Evolutionary conservation across 1,284 basidiomycete species (phyloP), one percentile per base, ranked within the genome.

Genomic region (Gymnopus androsaceus): DNA sequence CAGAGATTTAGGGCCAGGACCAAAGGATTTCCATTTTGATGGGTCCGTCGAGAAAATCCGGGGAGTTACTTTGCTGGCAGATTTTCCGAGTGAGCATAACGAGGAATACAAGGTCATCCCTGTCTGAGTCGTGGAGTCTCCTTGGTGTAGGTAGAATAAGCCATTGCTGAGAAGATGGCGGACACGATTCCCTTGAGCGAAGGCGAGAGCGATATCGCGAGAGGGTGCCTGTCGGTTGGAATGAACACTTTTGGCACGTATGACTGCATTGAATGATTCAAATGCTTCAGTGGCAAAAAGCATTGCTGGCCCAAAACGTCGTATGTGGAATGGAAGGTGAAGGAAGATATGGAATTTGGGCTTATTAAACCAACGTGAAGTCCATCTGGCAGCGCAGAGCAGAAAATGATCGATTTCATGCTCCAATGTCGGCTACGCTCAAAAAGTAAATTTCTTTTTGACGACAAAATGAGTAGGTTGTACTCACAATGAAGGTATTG

Each of bases 191-290:
- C 58, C 58, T 33, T 68, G 66, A 2, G 69, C 71, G 57, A 78
- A 71, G 1, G 64, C 64, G 2, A 49, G 21, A 0, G 72, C 75
- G 51, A 79, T 78, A 55, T 80, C 77, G 0, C 64, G 61, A 0
- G 72, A 75, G 0, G 75, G 77, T 1, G 78, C 74, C 12, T 75
- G 75, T 1, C 71, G 65, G 59, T 80, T 81, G 1, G 67, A 71
- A 36, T 76, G 70, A 2, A 80, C 62, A 59, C 77, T 78, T 15
- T 65, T 65, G 0, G 64, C 54, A 0, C 73, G 68, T 7, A 80
- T 77, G 6, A 81, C 66, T 1, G 71, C 69, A 64, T 81, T 81
- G 67, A 69, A 79, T 0, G 72, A 78, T 59, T 81, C 76, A 57
- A 79, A 81, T 0, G 56, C 65, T 50, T 81, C 77, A 0, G 77